Base-by-base conservation (phyloP, 2,329 filamentous ascomycete species). In the Parasarocladium wereldwijsianum region DNA sequence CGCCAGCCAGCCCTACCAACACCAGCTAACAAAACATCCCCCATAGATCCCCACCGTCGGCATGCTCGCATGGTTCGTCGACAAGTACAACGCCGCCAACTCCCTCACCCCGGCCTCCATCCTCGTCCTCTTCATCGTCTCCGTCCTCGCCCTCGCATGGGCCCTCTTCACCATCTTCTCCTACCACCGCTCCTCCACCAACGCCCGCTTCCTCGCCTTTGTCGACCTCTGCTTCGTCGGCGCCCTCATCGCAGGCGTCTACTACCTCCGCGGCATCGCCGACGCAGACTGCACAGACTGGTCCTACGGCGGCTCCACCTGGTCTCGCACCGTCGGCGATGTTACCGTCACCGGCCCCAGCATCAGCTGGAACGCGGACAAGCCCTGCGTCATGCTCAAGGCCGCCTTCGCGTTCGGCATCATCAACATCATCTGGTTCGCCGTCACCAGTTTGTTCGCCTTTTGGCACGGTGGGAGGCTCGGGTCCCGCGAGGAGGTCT, bases 311-410 rank as follows among this genome's bases (percentile, higher is more conserved):
- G 54, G 58, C 27, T 45, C 54, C 14, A n/a, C n/a, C n/a, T 73
- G 72, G 51, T 66, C 65, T 42, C 48, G 69, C 31, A 62, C 64
- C 28, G 60, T 85, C 24, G 77, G 77, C 9, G 58, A 66, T 9
- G 69, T 82, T 17, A 60, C 55, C 38, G 69, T 69, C 24, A 58
- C 54, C 17, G 51, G 66, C 20, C 62, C 62, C 27, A 55, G 55
- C 30, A 46, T 75, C 14, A 17, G n/a, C 24, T 37, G 35, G 23
- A 52, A 65, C 31, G 52, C 75, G 21, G 65, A 82, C 53, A 87
- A 87, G 64, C 71, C 73, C 5, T 96, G 87, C 57, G 70, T 78
- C 29, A 90, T 94, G 83, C 70, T 93, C 46, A 96, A 94, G 68
- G 79, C 86, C 1, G 68, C 64, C 40, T 96, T 84, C 56, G 87